A percentile compares a stretch with the other conserved stretches of the same genome.
Evolutionary conservation across 306 rosid genomes (phyloP).

Genomic region (Prinsepia uniflora): DNA sequence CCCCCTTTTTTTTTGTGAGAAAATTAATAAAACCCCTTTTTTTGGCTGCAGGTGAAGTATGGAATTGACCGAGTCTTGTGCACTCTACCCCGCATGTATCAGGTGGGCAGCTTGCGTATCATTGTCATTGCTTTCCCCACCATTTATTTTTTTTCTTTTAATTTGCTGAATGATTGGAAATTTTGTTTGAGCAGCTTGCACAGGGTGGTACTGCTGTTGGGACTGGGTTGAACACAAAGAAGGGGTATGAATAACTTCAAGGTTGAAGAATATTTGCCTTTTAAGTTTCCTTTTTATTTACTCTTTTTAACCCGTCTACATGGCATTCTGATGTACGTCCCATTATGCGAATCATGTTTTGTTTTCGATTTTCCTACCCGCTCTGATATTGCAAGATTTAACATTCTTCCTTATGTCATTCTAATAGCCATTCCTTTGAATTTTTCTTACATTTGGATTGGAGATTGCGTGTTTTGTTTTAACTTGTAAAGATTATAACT

Average conservation of each 20-base stretch:
- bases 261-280: slow-evolving; percentile 5
- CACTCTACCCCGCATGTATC: slow-evolving; percentile 82
- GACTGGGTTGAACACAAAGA: slow-evolving; percentile 97
- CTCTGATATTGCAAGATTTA: not conserved
- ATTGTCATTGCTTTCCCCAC: slow-evolving; percentile 6
- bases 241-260: slow-evolving; percentile 59
- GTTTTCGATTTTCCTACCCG: not conserved
- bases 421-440: not conserved
- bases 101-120: slow-evolving; percentile 45
- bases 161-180: slow-evolving; percentile 31
- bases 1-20: slow-evolving; percentile 37
- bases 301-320: not conserved
- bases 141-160: slow-evolving; percentile 9
- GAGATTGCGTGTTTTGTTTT: not conserved
- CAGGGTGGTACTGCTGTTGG: slow-evolving; percentile 99
- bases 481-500: not conserved
- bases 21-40: slow-evolving; percentile 30
- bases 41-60: slow-evolving; percentile 69
- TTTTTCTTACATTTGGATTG: not conserved
- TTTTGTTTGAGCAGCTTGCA: slow-evolving; percentile 73
- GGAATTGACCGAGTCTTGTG: slow-evolving; percentile 75
- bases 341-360: not conserved
- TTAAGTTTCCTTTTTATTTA: not conserved
- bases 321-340: not conserved
- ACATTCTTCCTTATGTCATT: not conserved